Evolutionary conservation across 179 eudicot genomes (phyloP), one percentile per base, ranked within the genome.

Genomic region (Nepenthes alata): DNA sequence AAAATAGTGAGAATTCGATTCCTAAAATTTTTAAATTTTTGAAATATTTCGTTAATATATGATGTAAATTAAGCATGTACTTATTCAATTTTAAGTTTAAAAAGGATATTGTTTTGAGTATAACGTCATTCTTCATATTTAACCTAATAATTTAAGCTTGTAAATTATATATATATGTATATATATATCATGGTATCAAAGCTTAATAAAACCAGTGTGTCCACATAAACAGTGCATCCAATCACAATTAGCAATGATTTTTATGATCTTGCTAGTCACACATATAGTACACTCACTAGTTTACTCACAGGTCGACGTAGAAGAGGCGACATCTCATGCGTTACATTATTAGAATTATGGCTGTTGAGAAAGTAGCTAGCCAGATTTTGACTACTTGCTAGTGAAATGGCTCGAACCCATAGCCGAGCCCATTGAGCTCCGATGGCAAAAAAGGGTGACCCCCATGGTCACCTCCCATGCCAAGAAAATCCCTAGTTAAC

Each of bases 401-500:
- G 80, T 64, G 72, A 78, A 87, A 67, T 81, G 82, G 65, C 69
- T 67, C 60, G 83, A 69, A 51, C 83, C 89, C 87, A 86, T 86
- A 51, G 83, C 66, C 3, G 93, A 73, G 61, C 76, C 73, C 75
- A 82, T 70, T 5, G 88, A 87, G 75, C 71, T 83, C 95, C 48
- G 81, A 87, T 0, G 96, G 82, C 44, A 70, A 78, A 64, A 82
- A 79, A 10, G 78, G 76, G 55, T 77, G 77, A n/a, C 70, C 79
- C 49, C 68, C 75, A 48, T 67, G 79, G 35, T 74, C 85, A 2
- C 83, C 81, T 37, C 83, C 84, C 74, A 85, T 73, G 37, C 97
- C 97, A 16, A 88, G 79, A 53, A 91, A 91, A 72, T 91, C 97
- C 63, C 97, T 78, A 5, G 97, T 91, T 3, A 72, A 59, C 48